These are phyloP conservation scores for Colletotrichum cereale DNA, from an alignment of 2,329 filamentous ascomycete species.

Conservation along the genomic window DNA sequence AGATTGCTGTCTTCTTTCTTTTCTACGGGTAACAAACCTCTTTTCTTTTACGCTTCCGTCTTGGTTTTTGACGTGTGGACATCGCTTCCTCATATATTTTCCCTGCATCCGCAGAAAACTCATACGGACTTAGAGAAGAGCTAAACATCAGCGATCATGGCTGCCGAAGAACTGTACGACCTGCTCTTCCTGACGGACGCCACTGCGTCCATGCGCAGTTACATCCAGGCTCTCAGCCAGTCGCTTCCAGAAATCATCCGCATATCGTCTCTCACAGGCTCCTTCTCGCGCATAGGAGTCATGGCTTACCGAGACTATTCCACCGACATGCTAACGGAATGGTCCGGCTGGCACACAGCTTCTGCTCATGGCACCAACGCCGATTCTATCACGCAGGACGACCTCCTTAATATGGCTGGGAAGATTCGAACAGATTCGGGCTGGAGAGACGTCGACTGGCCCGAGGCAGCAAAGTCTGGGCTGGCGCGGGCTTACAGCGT, in stretches of 20 bases:
- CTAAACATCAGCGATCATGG: constrained; percentile 1
- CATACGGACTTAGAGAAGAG: background rate
- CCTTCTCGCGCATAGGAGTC: constrained; percentile 63
- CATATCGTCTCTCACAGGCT: constrained; percentile 60
- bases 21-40: background rate
- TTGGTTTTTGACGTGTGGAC: background rate
- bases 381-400: constrained; percentile 46
- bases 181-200: constrained; percentile 61
- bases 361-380: constrained; percentile 22
- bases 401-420: constrained; percentile 52
- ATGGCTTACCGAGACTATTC: constrained; percentile 64
- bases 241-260: constrained; percentile 65
- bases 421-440: constrained; percentile 51
- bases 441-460: constrained; percentile 52
- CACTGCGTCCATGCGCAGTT: constrained; percentile 59
- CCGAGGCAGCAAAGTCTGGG: constrained; percentile 63
- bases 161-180: constrained; percentile 50
- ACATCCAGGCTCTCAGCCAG: constrained; percentile 56
- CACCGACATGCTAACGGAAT: constrained; percentile 51
- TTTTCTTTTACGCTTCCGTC: background rate
- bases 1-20: background rate
- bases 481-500: constrained; percentile 59
- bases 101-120: background rate
- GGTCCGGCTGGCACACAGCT: constrained; percentile 61
- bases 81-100: background rate